Conservation (phyloP, 129 eudicot species). For the Tagetes patula region DNA sequence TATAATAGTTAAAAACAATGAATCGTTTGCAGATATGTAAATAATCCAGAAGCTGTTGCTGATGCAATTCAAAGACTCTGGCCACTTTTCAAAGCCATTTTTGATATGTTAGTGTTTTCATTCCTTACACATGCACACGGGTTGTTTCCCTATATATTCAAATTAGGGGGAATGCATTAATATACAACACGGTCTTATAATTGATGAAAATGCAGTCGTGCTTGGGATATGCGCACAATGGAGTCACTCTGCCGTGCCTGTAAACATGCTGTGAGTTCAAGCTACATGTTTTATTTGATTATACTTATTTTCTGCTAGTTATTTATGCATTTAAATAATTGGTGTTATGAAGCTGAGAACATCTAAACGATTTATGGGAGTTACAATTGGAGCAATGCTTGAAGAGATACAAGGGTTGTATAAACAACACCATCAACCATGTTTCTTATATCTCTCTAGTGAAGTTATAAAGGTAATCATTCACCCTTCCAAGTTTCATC, state of each 20-base stretch:
- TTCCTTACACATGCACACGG: not conserved
- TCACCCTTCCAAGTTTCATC: not conserved
- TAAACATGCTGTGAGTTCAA: slow-evolving; percentile 89
- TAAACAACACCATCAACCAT: slow-evolving; percentile 85
- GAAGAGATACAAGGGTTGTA: slow-evolving; percentile 93
- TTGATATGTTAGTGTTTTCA: slow-evolving; percentile 60
- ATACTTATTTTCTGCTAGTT: not conserved
- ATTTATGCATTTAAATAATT: slow-evolving; percentile 6
- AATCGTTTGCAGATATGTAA: slow-evolving; percentile 63
- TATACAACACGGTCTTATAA: slow-evolving; percentile 11
- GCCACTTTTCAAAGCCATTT: slow-evolving; percentile 93
- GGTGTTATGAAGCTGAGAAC: slow-evolving; percentile 73
- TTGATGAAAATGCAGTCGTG: slow-evolving; percentile 63
- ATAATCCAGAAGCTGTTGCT: slow-evolving; percentile 97
- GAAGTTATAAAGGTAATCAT: slow-evolving; percentile 86
- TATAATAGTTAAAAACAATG: slow-evolving; percentile 1
- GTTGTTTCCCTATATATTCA: not conserved
- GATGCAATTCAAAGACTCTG: slow-evolving; percentile 94
- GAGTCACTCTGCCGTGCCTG: slow-evolving; percentile 99
- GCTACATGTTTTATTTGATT: slow-evolving; percentile 7
- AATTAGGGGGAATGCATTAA: not conserved
- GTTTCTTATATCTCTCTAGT: slow-evolving; percentile 91
- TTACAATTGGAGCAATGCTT: slow-evolving; percentile 93
- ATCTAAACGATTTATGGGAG: slow-evolving; percentile 83
- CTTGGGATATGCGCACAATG: slow-evolving; percentile 98